Evolutionary conservation across 2,329 filamentous ascomycete genomes (phyloP), one percentile per base, ranked within the genome.

Genomic region (Coniochaeta sp.): DNA sequence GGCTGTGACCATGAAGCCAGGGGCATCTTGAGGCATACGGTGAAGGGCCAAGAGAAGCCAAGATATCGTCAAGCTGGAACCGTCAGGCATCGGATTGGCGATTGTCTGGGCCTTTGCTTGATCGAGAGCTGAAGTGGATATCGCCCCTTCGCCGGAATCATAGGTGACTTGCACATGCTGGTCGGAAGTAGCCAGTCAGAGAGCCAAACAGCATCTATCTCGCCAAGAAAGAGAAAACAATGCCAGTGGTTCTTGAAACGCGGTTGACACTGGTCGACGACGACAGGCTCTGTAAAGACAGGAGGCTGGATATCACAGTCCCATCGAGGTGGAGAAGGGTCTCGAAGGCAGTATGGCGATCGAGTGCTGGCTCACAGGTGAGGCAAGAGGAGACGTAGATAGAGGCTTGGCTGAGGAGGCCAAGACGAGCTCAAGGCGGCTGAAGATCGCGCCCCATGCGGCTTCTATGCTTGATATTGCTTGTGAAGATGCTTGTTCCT

Each of bases 371-470:
- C 20, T 14, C n/a, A 38, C 28, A 24, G 28, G 47, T 54, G 51
- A 46, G 52, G 49, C 45, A 46, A 10, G n/a, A 33, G 20, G 31
- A 48, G 51, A 16, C 32, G 46, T 42, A 42, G 10, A 52, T 49
- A 51, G 38, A 31, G 38, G 7, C 54, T 54, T 56, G 54, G 54
- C 54, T 48, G 52, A 52, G 35, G 49, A 45, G 46, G 52, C 52
- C 54, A 54, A 58, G 54, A 58, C 59, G 52, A 47, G 61, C n/a
- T 63, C 63, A 61, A 65, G 65, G 61, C 63, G 60, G 58, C 50
- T 49, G 53, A 48, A 48, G 24, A 55, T 52, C 50, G 40, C 14
- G 38, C 33, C 22, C 53, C 48, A 52, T 47, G 49, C 50, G 55
- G 58, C 56, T 60, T 58, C 61, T 57, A 59, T 55, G 55, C 22